Percentiles rank a stretch among this genome's conserved stretches.
Conservation (phyloP, 208 protist species). For the Leptomonas seymouri region DNA sequence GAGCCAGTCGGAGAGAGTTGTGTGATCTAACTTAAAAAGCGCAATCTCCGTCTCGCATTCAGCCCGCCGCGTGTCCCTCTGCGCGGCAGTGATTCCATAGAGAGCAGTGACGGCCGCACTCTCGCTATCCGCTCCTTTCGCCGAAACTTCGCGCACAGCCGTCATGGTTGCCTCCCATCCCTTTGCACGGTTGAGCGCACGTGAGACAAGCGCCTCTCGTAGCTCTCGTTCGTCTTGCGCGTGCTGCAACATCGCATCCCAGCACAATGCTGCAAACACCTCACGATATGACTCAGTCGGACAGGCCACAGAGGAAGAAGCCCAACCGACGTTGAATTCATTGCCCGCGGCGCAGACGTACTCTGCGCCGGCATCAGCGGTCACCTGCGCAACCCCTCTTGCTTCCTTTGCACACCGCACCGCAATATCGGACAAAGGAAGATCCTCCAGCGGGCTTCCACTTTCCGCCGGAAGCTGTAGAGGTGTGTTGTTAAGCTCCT, state of each 20-base stretch:
- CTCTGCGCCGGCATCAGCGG: neutral
- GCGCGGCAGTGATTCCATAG: constrained; percentile 14
- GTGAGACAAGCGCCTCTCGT: constrained; percentile 15
- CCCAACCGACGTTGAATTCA: too few relatives aligned
- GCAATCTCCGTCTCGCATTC: constrained; percentile 3
- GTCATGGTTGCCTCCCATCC: constrained; percentile 21
- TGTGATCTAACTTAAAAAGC: constrained; percentile 13
- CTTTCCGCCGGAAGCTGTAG: neutral
- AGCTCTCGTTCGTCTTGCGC: constrained; percentile 13
- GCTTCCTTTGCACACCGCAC: neutral
- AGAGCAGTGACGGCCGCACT: neutral
- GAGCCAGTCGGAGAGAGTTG: constrained; percentile 5
- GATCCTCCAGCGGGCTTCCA: too few relatives aligned
- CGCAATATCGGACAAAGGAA: neutral
- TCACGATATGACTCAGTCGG: constrained; percentile 6
- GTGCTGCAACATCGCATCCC: constrained; percentile 23
- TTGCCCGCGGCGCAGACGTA: too few relatives aligned
- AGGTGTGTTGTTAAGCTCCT: constrained; percentile 47
- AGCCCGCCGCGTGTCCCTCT: constrained; percentile 17
- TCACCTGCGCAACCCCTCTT: neutral
- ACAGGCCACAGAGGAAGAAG: neutral
- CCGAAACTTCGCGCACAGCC: neutral
- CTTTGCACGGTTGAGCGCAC: constrained; percentile 21
- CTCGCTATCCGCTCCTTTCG: neutral
- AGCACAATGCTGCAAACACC: constrained; percentile 29